Base-by-base conservation (phyloP, 1,284 basidiomycete genomes). In the Irpex sp. region DNA sequence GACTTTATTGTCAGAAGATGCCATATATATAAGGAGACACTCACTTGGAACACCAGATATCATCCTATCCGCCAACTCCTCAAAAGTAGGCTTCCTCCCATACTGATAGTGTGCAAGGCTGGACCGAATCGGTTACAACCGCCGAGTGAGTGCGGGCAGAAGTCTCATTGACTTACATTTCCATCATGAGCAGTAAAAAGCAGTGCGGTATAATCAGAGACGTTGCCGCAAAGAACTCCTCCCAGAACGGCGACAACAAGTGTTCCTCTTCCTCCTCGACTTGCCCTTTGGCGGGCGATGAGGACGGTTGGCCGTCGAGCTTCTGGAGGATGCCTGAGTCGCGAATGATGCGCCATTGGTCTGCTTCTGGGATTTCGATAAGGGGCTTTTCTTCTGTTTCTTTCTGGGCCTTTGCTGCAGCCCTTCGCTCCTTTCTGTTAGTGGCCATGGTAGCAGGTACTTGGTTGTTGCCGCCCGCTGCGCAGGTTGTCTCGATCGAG, bases 81-180 rank as follows among this genome's bases (percentile, higher is more conserved):
- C 68, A 33, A 85, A 70, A 13, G 81, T 78, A 1, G 84, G 78
- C 31, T 79, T 72, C 70, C 85, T 81, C 31, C 83, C 84, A 65
- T 93, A 93, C 74, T 93, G 92, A 61, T 84, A 84, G 69, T 90
- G 89, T 57, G 92, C 83, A 51, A 93, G 75, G 62, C 91, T 91
- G 36, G 61, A 13, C 57, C 17, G 59, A 31, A 35, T 1, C 0
- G 39, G n/a, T 49, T 59, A 51, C 58, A 17, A 51, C 21, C 57
- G 13, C 39, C 59, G 63, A 19, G 9, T 50, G n/a, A 55, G 21
- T 19, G 36, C 35, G 36, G 39, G 9, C 33, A 19, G 3, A 3
- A 1, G 46, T 54, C 2, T 33, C 57, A 17, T 21, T 37, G 15
- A 79, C 89, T 69, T 72, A 93, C 91, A 92, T 87, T 68, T 91